These are phyloP conservation scores for Rhododendron kiyosumense DNA, from an alignment of 148 eudicot species.

Conservation along the genomic window DNA sequence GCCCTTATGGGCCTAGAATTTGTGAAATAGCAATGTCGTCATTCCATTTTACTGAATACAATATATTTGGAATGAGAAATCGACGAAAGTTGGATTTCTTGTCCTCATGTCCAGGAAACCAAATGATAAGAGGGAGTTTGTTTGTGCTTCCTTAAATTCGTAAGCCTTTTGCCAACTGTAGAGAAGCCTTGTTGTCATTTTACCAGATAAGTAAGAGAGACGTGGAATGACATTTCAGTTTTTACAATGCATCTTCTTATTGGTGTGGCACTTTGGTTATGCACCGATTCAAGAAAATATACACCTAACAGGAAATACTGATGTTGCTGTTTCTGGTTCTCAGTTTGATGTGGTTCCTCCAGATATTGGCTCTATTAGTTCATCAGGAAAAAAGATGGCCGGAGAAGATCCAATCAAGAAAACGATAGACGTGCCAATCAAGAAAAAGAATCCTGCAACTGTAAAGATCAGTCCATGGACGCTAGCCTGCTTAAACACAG, in stretches of 20 bases:
- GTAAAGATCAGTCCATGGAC: constrained; percentile 99
- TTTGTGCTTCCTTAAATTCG: background rate
- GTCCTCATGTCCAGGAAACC: background rate
- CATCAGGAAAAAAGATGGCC: constrained; percentile 59
- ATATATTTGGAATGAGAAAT: background rate
- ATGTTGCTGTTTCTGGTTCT: constrained; percentile 19
- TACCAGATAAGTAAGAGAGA: background rate
- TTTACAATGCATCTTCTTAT: background rate
- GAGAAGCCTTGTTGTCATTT: background rate
- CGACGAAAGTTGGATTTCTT: background rate
- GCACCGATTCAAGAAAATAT: background rate
- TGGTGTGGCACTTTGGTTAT: background rate
- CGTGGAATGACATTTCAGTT: background rate
- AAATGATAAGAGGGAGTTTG: background rate
- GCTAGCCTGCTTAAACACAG: constrained; percentile 83
- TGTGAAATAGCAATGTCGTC: background rate
- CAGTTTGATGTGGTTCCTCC: constrained; percentile 96
- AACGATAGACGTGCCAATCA: constrained; percentile 50
- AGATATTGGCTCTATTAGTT: constrained; percentile 85
- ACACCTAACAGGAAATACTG: background rate
- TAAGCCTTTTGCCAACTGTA: background rate
- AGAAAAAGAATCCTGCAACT: constrained; percentile 70
- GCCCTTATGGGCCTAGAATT: background rate
- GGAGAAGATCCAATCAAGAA: constrained; percentile 66
- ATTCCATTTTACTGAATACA: background rate